Conservation (phyloP, 192 early-diverging fungal species). For the Phycomyces nitens region DNA sequence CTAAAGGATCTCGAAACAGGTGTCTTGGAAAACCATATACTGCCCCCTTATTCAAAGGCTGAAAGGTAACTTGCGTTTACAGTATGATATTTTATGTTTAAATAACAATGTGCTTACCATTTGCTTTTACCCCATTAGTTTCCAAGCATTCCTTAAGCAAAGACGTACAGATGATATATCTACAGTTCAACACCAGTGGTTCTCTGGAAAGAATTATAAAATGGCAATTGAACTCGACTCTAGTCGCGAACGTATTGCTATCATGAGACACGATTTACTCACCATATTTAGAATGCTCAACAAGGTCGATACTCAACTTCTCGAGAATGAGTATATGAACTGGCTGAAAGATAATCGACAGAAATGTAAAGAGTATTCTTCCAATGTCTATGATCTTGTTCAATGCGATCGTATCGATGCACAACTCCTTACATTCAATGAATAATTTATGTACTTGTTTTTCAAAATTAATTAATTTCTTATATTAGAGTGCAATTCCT, state of each 20-base stretch:
- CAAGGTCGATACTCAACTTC: slow-evolving; percentile 40
- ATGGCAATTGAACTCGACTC: slow-evolving; percentile 41
- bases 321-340: slow-evolving; percentile 49
- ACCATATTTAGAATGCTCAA: slow-evolving; percentile 45
- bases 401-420: not conserved
- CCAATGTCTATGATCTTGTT: not conserved
- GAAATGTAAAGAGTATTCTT: slow-evolving; percentile 2
- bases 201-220: slow-evolving; percentile 35
- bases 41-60: slow-evolving; percentile 6
- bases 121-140: too few relatives aligned
- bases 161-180: not conserved
- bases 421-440: not conserved
- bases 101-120: too few relatives aligned
- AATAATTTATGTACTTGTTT: not conserved
- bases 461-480: too few relatives aligned
- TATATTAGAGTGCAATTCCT: too few relatives aligned
- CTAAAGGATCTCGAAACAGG: slow-evolving; percentile 47
- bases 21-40: slow-evolving; percentile 23
- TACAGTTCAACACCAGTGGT: slow-evolving; percentile 27
- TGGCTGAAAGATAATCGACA: slow-evolving; percentile 45
- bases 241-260: slow-evolving; percentile 43
- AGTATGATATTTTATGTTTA: too few relatives aligned
- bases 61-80: slow-evolving; percentile 11
- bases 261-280: slow-evolving; percentile 46
- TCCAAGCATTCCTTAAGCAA: slow-evolving; percentile 35